Evolutionary conservation across 1,139 yeast species (phyloP).

Genomic region (Saccharomyces hybrid): DNA sequence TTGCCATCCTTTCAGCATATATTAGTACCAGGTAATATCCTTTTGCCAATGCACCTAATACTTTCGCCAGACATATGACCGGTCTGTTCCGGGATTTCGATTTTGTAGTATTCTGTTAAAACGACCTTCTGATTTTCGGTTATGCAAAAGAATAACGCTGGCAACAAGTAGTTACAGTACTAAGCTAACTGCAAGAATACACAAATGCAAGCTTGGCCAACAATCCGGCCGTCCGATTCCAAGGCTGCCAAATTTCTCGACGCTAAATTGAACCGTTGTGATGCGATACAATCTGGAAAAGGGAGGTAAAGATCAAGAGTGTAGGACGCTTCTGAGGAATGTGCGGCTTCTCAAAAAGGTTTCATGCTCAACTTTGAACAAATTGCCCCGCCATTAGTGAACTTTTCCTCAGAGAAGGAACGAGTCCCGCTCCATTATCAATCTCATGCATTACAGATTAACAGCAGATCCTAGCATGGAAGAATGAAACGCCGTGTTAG

Average conservation of each 20-base stretch:
- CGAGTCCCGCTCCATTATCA: background rate
- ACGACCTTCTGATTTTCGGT: background rate
- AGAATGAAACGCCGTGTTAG: background rate
- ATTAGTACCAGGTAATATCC: too few species aligned
- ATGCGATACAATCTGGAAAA: background rate
- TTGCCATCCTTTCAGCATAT: too few species aligned
- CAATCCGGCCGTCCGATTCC: background rate
- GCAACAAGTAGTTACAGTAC: background rate
- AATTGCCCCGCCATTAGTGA: background rate
- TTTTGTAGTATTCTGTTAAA: background rate
- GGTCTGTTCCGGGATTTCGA: background rate
- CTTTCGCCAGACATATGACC: background rate
- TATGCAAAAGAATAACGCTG: background rate
- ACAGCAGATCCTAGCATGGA: background rate
- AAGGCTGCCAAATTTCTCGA: background rate
- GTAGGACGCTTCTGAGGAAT: background rate
- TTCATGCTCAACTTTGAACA: background rate
- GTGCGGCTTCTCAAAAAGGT: background rate
- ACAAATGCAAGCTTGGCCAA: background rate
- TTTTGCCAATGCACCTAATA: background rate
- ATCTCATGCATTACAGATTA: background rate
- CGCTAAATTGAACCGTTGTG: background rate
- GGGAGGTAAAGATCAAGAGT: background rate
- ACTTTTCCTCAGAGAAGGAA: background rate
- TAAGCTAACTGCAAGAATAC: background rate